A percentile compares a stretch with the other conserved stretches of the same genome.
These are phyloP conservation scores for Exobasidium cylindrosporum DNA, from an alignment of 1,284 basidiomycete genomes.

Conservation along the genomic window DNA sequence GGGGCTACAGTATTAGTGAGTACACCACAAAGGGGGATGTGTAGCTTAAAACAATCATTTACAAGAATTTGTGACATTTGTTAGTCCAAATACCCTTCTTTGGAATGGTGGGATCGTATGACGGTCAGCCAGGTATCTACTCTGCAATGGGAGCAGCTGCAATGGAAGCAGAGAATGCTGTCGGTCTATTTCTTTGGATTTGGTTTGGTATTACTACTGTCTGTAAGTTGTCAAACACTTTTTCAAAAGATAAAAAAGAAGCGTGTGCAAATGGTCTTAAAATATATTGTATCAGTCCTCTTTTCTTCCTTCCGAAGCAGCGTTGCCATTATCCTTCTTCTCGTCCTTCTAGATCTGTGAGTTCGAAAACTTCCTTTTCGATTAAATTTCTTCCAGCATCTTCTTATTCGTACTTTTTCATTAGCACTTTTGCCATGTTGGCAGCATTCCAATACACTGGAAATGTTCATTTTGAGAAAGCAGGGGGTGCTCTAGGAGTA, in stretches of 20 bases:
- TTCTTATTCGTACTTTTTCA: no score
- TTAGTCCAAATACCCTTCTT: constrained; percentile 30
- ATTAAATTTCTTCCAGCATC: neutral
- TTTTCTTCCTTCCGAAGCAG: constrained; percentile 24
- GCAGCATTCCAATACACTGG: constrained; percentile 15
- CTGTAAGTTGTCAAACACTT: constrained; percentile 4
- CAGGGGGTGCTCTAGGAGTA: constrained; percentile 34
- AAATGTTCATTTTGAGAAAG: constrained; percentile 9
- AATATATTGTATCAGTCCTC: constrained; percentile 16
- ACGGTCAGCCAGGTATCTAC: constrained; percentile 32
- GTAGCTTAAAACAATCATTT: neutral
- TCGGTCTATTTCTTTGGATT: constrained; percentile 35
- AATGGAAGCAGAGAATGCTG: constrained; percentile 19
- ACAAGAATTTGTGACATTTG: neutral
- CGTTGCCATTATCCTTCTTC: constrained; percentile 24
- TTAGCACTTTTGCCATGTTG: constrained; percentile 16
- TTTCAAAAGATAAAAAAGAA: no score
- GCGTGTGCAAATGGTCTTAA: neutral
- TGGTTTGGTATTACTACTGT: constrained; percentile 41
- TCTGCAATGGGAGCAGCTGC: constrained; percentile 17
- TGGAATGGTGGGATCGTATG: constrained; percentile 29
- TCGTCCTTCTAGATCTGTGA: constrained; percentile 14
- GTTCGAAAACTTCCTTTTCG: neutral
- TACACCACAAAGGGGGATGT: neutral
- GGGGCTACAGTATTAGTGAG: constrained; percentile 30